Evolutionary conservation across 2,329 filamentous ascomycete genomes (phyloP).

Genomic region (Trichoderma koningiopsis): DNA sequence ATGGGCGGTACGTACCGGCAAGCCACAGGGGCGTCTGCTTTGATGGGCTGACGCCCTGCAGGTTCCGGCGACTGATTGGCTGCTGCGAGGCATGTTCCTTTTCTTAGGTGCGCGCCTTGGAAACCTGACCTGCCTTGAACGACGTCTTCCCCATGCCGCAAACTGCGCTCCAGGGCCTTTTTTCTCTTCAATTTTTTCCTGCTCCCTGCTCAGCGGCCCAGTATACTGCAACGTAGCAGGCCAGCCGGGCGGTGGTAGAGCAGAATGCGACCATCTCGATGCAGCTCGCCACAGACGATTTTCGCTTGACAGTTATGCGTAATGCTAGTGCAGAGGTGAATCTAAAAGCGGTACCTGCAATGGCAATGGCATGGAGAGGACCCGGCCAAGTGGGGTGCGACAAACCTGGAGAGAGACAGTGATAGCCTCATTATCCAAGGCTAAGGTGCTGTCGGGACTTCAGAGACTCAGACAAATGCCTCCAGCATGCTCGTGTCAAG

Average conservation of each 20-base stretch:
- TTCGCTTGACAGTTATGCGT: not conserved
- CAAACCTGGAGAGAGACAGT: slow-evolving; percentile 4
- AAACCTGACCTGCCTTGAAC: not conserved
- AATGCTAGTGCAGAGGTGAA: not conserved
- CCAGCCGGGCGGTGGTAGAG: not conserved
- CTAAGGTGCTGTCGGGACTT: too few relatives aligned
- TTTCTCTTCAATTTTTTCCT: not conserved
- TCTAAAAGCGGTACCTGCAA: not conserved
- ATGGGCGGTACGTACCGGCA: not conserved
- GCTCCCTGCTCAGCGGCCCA: not conserved
- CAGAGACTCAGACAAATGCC: not conserved
- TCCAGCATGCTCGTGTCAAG: not conserved
- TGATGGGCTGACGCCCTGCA: slow-evolving; percentile 3
- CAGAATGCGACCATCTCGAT: not conserved
- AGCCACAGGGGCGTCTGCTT: slow-evolving; percentile 6
- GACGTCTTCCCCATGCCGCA: not conserved
- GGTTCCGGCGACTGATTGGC: slow-evolving; percentile 2
- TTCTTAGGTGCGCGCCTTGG: not conserved
- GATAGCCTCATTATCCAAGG: slow-evolving; percentile 2
- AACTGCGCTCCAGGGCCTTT: not conserved
- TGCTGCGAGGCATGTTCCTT: not conserved
- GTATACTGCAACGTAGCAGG: slow-evolving; percentile 6
- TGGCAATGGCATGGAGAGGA: not conserved
- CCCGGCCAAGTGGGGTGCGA: slow-evolving; percentile 6
- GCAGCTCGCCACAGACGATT: not conserved